Conservation (phyloP, 1,284 basidiomycete species). For the Austroboletus niveus region DNA sequence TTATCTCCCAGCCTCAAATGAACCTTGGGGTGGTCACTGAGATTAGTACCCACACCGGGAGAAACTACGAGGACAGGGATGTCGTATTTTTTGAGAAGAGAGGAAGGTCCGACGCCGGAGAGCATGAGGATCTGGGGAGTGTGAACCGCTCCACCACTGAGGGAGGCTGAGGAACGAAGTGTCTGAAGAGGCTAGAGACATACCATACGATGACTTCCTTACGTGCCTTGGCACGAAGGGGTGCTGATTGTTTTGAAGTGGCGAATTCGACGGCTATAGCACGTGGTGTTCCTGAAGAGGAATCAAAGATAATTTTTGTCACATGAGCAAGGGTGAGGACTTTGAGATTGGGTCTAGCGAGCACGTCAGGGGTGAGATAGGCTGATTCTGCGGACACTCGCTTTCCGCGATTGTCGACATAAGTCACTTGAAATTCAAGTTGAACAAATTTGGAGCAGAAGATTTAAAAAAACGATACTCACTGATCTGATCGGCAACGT, state of each 20-base stretch:
- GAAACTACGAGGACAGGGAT: constrained; percentile 55
- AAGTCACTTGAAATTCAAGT: constrained; percentile 50
- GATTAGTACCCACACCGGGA: constrained; percentile 58
- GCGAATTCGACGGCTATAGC: constrained; percentile 65
- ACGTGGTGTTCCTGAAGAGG: constrained; percentile 38
- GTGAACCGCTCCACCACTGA: constrained; percentile 61
- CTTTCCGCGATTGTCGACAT: constrained; percentile 46
- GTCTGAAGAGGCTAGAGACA: constrained; percentile 5
- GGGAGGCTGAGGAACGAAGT: not conserved
- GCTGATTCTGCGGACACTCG: constrained; percentile 63
- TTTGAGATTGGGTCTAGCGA: constrained; percentile 60
- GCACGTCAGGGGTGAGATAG: constrained; percentile 61
- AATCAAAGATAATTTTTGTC: constrained; percentile 60
- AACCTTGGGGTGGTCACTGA: constrained; percentile 57
- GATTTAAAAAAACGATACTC: constrained; percentile 7
- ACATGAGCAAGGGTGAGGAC: constrained; percentile 53
- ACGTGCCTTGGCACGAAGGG: constrained; percentile 44
- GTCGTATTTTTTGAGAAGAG: constrained; percentile 46
- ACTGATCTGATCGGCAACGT: constrained; percentile 36
- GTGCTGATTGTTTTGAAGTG: constrained; percentile 13
- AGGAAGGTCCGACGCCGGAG: constrained; percentile 63
- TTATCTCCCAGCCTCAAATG: constrained; percentile 52
- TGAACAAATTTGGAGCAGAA: not conserved
- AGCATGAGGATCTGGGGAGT: constrained; percentile 71
- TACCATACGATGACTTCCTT: constrained; percentile 66